Evolutionary conservation across 2,329 filamentous ascomycete species (phyloP).

Genomic region (Dissoconium aciculare): DNA sequence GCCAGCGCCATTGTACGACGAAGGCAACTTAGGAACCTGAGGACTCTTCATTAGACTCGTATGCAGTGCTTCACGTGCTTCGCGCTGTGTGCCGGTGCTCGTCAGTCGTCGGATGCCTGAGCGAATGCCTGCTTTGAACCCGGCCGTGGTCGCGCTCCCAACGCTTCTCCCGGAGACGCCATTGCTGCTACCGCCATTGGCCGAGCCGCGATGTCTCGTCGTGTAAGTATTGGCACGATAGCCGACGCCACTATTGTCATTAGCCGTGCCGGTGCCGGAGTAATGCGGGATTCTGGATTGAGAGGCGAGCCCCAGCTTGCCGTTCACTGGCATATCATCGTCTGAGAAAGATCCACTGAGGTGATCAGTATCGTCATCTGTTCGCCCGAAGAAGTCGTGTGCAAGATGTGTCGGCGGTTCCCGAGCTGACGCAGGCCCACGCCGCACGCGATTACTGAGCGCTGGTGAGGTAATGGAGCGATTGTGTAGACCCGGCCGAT

Average conservation of each 20-base stretch:
- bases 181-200: conserved; percentile 5
- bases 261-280: too few species aligned
- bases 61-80: conserved; percentile 25
- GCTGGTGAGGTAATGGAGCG: conserved; percentile 74
- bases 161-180: conserved; percentile 11
- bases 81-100: conserved; percentile 33
- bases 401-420: conserved; percentile 31
- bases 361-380: conserved; percentile 50
- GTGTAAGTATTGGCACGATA: conserved; percentile 4
- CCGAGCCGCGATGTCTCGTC: conserved; percentile 4
- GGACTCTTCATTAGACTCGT: too few species aligned
- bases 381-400: conserved; percentile 50
- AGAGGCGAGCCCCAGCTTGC: conserved; percentile 19
- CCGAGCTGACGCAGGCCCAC: conserved; percentile 10
- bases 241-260: too few species aligned
- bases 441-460: conserved; percentile 18
- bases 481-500: conserved; percentile 55
- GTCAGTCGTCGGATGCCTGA: conserved; percentile 48
- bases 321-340: conserved; percentile 44
- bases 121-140: conserved; percentile 34
- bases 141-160: conserved; percentile 22
- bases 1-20: too few species aligned
- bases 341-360: conserved; percentile 62
- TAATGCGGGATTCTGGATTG: not conserved
- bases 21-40: too few species aligned